phyloP scores from a whole-genome alignment of 2,329 filamentous ascomycete genomes.

The Pseudonectria buxi region DNA sequence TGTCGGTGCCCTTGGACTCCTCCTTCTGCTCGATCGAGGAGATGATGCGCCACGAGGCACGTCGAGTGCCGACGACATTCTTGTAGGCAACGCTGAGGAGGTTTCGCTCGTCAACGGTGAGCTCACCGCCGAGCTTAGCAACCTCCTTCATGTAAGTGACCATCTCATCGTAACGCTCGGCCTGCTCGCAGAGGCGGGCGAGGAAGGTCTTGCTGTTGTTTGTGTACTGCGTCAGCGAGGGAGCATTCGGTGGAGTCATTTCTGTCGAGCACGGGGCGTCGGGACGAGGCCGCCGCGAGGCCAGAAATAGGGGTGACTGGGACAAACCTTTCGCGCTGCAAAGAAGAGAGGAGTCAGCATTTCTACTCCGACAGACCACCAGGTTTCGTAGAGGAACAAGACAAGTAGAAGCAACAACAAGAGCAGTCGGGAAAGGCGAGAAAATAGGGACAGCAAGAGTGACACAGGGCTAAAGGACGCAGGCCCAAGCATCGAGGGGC shows the following conservation, averaged over 20 bases:
- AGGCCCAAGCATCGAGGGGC: too few relatives aligned
- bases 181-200: slow-evolving; percentile 99
- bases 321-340: slow-evolving; percentile 64
- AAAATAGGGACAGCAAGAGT: neutral
- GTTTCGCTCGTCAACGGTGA: slow-evolving; percentile 96
- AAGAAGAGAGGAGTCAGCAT: slow-evolving; percentile 31
- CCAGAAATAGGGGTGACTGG: slow-evolving; percentile 10
- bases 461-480: too few relatives aligned
- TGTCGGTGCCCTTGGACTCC: slow-evolving; percentile 95
- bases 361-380: slow-evolving; percentile 1
- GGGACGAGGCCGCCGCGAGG: slow-evolving; percentile 9
- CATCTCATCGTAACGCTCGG: slow-evolving; percentile 99
- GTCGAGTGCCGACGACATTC: slow-evolving; percentile 97
- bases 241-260: slow-evolving; percentile 14
- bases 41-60: slow-evolving; percentile 99
- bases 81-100: slow-evolving; percentile 99
- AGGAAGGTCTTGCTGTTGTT: slow-evolving; percentile 92
- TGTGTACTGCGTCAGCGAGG: slow-evolving; percentile 21
- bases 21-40: slow-evolving; percentile 99
- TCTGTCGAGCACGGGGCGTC: slow-evolving; percentile 7
- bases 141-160: slow-evolving; percentile 99
- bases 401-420: slow-evolving; percentile 4
- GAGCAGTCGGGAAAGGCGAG: slow-evolving; percentile 1
- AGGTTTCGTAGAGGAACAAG: slow-evolving; percentile 6
- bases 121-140: slow-evolving; percentile 75